A percentile compares a stretch with the other conserved stretches of the same genome.
phyloP scores from a whole-genome alignment of 2,329 filamentous ascomycete species.

The Karstenula rhodostoma region DNA sequence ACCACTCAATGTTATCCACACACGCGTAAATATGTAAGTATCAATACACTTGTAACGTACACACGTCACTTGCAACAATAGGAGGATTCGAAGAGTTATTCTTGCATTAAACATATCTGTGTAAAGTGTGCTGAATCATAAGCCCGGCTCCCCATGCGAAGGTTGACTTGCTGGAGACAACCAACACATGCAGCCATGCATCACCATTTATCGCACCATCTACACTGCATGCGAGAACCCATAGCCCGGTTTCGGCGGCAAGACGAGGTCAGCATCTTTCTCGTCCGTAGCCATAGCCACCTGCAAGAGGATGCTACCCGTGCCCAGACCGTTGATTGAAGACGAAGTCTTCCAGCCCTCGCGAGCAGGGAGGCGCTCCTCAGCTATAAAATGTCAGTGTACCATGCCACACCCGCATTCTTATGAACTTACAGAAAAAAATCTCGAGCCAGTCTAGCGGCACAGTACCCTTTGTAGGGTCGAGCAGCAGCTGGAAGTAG shows the following conservation, averaged over 20 bases:
- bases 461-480: constrained; percentile 21
- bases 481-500: constrained; percentile 27
- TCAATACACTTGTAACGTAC: no score
- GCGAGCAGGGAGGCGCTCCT: constrained; percentile 3
- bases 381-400: constrained; percentile 1
- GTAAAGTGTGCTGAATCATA: neutral
- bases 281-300: constrained; percentile 9
- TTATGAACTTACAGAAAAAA: constrained; percentile 31
- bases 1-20: no score
- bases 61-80: no score
- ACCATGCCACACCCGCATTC: neutral
- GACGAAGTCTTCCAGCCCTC: constrained; percentile 4
- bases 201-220: neutral
- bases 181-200: neutral
- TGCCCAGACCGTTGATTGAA: constrained; percentile 1
- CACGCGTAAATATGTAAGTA: no score
- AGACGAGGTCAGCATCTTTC: constrained; percentile 10
- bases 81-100: neutral
- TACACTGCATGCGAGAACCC: constrained; percentile 1
- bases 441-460: constrained; percentile 31
- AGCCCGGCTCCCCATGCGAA: neutral
- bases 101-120: neutral
- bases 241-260: constrained; percentile 1
- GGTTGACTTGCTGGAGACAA: neutral
- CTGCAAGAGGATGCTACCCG: neutral